A percentile compares a stretch with the other conserved stretches of the same genome.
Conservation (phyloP, 768 basidiomycete genomes). For the Phanerochaete carnosa region DNA sequence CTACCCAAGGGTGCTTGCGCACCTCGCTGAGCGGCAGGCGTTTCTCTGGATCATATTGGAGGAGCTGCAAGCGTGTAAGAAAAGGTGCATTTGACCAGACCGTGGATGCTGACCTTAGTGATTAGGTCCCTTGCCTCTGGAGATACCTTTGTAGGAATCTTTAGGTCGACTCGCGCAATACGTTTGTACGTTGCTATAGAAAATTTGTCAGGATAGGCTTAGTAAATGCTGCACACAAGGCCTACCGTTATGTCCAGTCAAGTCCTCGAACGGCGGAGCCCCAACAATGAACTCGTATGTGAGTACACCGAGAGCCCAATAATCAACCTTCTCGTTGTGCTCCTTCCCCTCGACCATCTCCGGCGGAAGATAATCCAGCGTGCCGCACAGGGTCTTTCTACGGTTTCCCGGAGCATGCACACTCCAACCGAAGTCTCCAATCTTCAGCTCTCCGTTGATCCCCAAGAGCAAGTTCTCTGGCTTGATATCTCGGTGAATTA, state of each 20-base stretch:
- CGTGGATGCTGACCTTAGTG: slow-evolving; percentile 30
- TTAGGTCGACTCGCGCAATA: slow-evolving; percentile 83
- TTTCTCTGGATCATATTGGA: slow-evolving; percentile 76
- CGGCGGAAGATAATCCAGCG: slow-evolving; percentile 93
- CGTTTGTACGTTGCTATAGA: slow-evolving; percentile 80
- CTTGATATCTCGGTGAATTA: slow-evolving; percentile 99
- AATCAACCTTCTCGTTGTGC: slow-evolving; percentile 88
- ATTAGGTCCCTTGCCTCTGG: slow-evolving; percentile 46
- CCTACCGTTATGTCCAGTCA: slow-evolving; percentile 71
- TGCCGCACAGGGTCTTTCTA: slow-evolving; percentile 90
- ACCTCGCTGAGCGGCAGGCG: slow-evolving; percentile 76
- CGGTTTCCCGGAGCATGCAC: slow-evolving; percentile 93
- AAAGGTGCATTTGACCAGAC: neutral
- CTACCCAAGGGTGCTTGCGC: slow-evolving; percentile 83
- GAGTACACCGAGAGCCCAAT: slow-evolving; percentile 97
- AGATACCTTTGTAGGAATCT: slow-evolving; percentile 37
- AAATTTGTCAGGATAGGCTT: neutral
- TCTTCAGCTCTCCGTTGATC: slow-evolving; percentile 95
- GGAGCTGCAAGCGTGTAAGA: slow-evolving; percentile 50
- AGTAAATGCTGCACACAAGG: neutral
- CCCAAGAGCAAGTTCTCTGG: slow-evolving; percentile 95
- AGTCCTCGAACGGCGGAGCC: slow-evolving; percentile 82
- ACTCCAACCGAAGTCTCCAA: slow-evolving; percentile 98
- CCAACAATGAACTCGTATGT: slow-evolving; percentile 94
- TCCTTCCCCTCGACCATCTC: slow-evolving; percentile 96